These are phyloP conservation scores for Aspergillus ruber DNA, from an alignment of 2,329 filamentous ascomycete species.

Conservation along the genomic window DNA sequence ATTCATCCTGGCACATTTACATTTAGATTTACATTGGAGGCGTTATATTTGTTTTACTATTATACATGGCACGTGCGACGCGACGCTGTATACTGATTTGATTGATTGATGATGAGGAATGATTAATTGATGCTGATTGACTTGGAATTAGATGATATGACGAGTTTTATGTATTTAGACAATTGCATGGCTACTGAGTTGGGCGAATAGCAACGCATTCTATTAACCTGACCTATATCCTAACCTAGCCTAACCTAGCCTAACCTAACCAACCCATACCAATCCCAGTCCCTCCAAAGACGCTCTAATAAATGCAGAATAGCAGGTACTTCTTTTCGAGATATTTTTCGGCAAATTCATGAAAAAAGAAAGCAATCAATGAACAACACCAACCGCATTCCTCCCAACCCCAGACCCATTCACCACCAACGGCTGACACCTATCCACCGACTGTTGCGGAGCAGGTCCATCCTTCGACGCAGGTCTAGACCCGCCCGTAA, in stretches of 20 bases:
- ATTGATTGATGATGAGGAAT: background rate
- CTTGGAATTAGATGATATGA: too few species aligned
- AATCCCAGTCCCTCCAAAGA: too few species aligned
- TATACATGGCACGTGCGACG: background rate
- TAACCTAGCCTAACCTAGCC: too few species aligned
- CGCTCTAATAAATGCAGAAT: too few species aligned
- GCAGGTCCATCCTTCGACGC: background rate
- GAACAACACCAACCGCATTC: conserved; percentile 10
- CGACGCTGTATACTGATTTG: background rate
- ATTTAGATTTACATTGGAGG: background rate
- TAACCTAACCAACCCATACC: too few species aligned
- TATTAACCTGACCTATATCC: too few species aligned
- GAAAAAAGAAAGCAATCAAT: background rate
- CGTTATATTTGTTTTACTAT: background rate
- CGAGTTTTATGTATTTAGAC: background rate
- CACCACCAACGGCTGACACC: conserved; percentile 25
- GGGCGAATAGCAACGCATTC: too few species aligned
- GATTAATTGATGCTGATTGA: too few species aligned
- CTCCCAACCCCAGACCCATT: conserved; percentile 25
- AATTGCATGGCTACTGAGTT: too few species aligned
- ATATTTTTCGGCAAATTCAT: background rate
- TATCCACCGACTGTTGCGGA: conserved; percentile 4
- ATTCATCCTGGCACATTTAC: background rate
- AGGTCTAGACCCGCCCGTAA: too few species aligned
- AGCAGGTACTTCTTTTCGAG: too few species aligned